phyloP scores from a whole-genome alignment of 176 grass and related monocot genomes.

The Avena insularis region DNA sequence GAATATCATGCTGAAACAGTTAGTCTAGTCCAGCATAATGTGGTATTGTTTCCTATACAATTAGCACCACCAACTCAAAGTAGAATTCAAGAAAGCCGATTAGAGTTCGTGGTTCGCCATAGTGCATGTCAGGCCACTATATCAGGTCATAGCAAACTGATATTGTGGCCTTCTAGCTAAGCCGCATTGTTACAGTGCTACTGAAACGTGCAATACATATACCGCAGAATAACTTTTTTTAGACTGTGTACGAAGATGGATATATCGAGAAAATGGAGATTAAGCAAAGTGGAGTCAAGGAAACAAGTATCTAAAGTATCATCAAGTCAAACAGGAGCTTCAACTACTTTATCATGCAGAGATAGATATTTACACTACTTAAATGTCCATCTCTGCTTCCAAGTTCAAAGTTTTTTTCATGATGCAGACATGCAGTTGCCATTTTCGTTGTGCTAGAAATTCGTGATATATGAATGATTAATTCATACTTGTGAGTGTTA shows the following conservation, averaged over 20 bases:
- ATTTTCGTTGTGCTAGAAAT: not conserved
- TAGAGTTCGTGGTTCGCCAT: not conserved
- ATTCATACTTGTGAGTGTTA: not conserved
- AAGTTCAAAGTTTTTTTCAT: constrained; percentile 1
- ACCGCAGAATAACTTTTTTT: not conserved
- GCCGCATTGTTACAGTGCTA: not conserved
- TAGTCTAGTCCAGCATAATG: not conserved
- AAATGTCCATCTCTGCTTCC: not conserved
- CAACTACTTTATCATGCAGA: not conserved
- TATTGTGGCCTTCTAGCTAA: not conserved
- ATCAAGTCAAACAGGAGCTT: not conserved
- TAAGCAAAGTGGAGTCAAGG: not conserved
- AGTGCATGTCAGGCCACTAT: not conserved
- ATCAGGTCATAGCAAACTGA: not conserved
- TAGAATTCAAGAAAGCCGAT: not conserved
- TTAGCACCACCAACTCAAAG: not conserved
- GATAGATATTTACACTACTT: not conserved
- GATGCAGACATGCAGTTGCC: not conserved
- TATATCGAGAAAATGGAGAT: not conserved
- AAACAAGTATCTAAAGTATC: not conserved
- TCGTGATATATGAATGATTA: not conserved
- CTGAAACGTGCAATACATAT: not conserved
- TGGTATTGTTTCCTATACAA: not conserved
- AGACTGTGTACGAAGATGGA: not conserved
- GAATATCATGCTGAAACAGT: not conserved